Evolutionary conservation across 345 rosid genomes (phyloP), one percentile per base, ranked within the genome.

Genomic region (Syzygium aqueum): DNA sequence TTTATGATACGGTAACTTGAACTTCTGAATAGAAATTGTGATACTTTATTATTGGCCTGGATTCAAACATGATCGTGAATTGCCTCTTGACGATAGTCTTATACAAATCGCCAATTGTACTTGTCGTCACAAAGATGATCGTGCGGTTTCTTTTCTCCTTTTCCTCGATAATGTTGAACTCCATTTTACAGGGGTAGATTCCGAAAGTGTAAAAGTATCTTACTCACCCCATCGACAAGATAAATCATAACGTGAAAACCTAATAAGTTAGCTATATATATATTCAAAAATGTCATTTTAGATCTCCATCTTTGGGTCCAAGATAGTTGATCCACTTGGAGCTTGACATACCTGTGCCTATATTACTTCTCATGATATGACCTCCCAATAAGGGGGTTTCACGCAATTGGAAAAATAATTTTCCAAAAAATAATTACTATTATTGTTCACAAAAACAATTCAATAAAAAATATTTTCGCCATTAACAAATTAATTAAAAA

Each of bases 321-420:
- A 43, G 46, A 43, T 43, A 43, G 46, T 43, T 43, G 46, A 43
- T 43, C 46, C 46, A 21, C 11, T 21, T 7, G 25, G 11, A 21
- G 59, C 3, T 21, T 21, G 22, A 21, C 25, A 54, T 8, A 54
- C 8, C 59, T 4, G 7, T 21, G 25, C 59, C 21, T 21, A 25
- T 21, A 21, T 54, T 54, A 7, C 25, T 54, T 54, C 25, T 54
- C 7, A 54, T 43, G 59, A 54, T 54, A 21, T 3, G 25, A 54
- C 25, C 46, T 43, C 46, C 46, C 46, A 43, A 43, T 43, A 43
- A 43, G 46, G 7, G 46, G 5, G 21, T 63, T 7, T 63, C 21
- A 6, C 0, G 21, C 21, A 8, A 28, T 8, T 1, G 3, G 3
- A 17, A 63, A 63, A 65, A 16, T 3, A 28, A 7, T 16, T 16